phyloP scores from a whole-genome alignment of 148 eudicot species.

The Diospyros kaki region DNA sequence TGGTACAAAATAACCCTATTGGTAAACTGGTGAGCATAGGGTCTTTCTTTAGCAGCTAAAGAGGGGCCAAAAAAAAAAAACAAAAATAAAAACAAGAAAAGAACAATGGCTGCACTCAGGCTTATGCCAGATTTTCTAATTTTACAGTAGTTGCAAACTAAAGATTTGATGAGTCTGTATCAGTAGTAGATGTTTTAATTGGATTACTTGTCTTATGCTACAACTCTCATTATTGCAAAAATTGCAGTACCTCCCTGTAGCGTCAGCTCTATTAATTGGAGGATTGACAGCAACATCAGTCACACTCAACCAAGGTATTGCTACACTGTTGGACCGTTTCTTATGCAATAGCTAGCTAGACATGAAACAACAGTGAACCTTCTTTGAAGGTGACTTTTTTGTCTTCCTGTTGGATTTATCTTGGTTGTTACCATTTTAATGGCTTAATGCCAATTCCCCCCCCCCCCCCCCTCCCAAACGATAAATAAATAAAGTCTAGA shows the following conservation, averaged over 20 bases:
- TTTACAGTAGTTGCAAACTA: not conserved
- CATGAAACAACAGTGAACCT: too few species aligned
- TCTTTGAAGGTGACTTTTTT: too few species aligned
- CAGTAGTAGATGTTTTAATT: not conserved
- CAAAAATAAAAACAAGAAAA: not conserved
- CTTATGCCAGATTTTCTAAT: not conserved
- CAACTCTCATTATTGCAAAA: not conserved
- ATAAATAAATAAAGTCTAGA: too few species aligned
- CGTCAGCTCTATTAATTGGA: slow-evolving; percentile 26
- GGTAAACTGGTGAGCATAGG: not conserved
- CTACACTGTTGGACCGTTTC: slow-evolving; percentile 14
- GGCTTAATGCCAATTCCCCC: too few species aligned
- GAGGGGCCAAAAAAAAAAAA: too few species aligned
- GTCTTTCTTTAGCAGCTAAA: not conserved
- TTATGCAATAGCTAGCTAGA: too few species aligned
- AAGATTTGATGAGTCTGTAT: not conserved
- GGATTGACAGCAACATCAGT: slow-evolving; percentile 21
- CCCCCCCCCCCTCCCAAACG: too few species aligned
- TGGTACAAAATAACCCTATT: not conserved
- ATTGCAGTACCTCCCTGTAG: slow-evolving; percentile 23
- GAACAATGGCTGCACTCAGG: not conserved
- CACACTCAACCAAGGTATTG: slow-evolving; percentile 66
- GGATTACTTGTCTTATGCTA: not conserved
- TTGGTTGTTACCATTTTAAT: too few species aligned
- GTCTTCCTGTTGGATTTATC: too few species aligned